These are phyloP conservation scores for Beauveria bassiana DNA, from an alignment of 2,329 filamentous ascomycete species.

Conservation along the genomic window DNA sequence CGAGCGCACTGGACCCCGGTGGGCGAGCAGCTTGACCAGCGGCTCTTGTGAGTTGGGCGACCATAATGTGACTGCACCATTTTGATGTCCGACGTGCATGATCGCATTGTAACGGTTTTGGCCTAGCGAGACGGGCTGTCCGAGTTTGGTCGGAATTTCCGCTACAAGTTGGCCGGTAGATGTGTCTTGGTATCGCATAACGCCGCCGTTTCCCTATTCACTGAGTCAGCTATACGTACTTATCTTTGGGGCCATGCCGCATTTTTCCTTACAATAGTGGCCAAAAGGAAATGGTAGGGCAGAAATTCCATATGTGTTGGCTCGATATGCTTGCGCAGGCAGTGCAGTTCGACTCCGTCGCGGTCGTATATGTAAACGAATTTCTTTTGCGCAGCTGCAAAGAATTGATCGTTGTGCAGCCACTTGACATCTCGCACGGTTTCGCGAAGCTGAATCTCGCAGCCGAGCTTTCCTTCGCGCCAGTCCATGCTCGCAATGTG, in stretches of 20 bases:
- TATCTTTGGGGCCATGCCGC: slow-evolving; percentile 17
- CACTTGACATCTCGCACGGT: slow-evolving; percentile 84
- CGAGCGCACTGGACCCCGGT: slow-evolving; percentile 80
- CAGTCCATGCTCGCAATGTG: slow-evolving; percentile 97
- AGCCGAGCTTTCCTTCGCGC: slow-evolving; percentile 83
- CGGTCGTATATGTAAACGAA: slow-evolving; percentile 95
- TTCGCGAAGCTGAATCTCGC: slow-evolving; percentile 84
- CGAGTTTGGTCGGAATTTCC: slow-evolving; percentile 78
- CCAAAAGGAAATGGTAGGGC: slow-evolving; percentile 90
- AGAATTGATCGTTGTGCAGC: slow-evolving; percentile 91
- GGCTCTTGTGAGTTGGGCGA: slow-evolving; percentile 84
- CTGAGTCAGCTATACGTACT: slow-evolving; percentile 18
- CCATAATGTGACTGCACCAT: slow-evolving; percentile 91
- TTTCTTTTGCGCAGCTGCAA: slow-evolving; percentile 94
- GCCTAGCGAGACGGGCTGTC: slow-evolving; percentile 71
- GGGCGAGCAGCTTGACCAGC: slow-evolving; percentile 83
- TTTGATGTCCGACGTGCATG: slow-evolving; percentile 87
- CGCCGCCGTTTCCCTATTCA: slow-evolving; percentile 63
- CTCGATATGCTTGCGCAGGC: slow-evolving; percentile 82
- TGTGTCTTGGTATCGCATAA: slow-evolving; percentile 89
- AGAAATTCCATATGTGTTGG: slow-evolving; percentile 92
- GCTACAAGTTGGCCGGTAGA: slow-evolving; percentile 85
- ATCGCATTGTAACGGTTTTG: slow-evolving; percentile 93
- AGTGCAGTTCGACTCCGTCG: slow-evolving; percentile 86
- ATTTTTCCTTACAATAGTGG: slow-evolving; percentile 60